Evolutionary conservation across 805 yeast species (phyloP).

Genomic region (Schwanniomyces yamadae): DNA sequence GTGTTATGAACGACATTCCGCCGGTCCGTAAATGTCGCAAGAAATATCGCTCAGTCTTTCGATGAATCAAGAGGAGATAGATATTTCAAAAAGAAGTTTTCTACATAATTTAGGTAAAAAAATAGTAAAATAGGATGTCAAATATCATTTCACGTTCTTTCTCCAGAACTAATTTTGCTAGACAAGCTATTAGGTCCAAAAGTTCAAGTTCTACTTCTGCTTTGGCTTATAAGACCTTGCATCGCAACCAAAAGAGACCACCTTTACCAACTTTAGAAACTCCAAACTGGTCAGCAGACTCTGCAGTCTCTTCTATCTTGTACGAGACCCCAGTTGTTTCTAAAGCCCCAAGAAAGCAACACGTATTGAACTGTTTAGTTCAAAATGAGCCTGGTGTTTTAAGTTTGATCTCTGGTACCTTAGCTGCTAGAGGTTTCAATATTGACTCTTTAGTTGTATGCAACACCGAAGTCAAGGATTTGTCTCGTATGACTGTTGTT

Average conservation of each 20-base stretch:
- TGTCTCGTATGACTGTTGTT: conserved; percentile 95
- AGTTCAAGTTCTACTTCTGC: conserved; percentile 82
- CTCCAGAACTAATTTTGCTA: conserved; percentile 5
- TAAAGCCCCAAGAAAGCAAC: conserved; percentile 68
- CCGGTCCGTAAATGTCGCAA: conserved; percentile 5
- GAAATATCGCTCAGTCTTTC: background rate
- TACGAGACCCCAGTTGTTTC: conserved; percentile 83
- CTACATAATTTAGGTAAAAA: too few relatives aligned
- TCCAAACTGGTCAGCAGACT: conserved; percentile 93
- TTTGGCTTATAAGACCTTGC: conserved; percentile 87
- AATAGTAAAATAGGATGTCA: too few relatives aligned
- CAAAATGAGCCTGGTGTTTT: conserved; percentile 99
- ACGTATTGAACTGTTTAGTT: conserved; percentile 92
- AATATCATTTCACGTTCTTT: too few relatives aligned
- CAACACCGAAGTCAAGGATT: conserved; percentile 91
- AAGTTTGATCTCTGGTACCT: conserved; percentile 87
- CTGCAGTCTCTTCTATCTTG: conserved; percentile 92
- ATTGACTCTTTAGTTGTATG: conserved; percentile 97
- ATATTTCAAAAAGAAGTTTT: too few relatives aligned
- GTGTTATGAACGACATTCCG: conserved; percentile 6
- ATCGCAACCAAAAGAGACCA: conserved; percentile 83
- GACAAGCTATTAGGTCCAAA: conserved; percentile 16
- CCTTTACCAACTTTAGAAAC: conserved; percentile 90
- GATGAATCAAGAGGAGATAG: conserved; percentile 4
- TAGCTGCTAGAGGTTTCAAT: conserved; percentile 98